Percentiles rank a stretch among this genome's conserved stretches.
phyloP scores from a whole-genome alignment of 768 basidiomycete species.

The Rhodotorula sphaerocarpa region DNA sequence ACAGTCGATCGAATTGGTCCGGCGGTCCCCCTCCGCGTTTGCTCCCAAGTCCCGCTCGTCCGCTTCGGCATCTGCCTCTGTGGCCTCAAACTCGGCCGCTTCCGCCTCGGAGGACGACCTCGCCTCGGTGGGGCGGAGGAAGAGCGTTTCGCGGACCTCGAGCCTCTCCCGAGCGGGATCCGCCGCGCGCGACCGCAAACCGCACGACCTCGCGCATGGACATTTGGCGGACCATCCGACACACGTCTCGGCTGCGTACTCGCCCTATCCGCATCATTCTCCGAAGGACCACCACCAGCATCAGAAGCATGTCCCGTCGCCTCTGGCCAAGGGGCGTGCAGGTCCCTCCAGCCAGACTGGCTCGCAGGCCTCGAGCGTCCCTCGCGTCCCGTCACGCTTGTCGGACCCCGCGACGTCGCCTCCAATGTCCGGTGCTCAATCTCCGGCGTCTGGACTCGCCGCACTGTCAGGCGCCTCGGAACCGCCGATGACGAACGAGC shows the following conservation, averaged over 20 bases:
- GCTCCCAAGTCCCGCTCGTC: constrained; percentile 14
- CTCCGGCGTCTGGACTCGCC: too few relatives aligned
- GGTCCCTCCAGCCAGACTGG: not conserved
- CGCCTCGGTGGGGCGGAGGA: constrained; percentile 20
- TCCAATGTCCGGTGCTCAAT: too few relatives aligned
- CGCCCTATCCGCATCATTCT: constrained; percentile 20
- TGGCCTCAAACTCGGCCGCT: not conserved
- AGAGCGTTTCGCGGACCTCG: constrained; percentile 18
- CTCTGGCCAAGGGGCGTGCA: not conserved
- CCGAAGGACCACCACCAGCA: not conserved
- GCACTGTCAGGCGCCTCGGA: too few relatives aligned
- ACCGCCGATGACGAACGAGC: not conserved
- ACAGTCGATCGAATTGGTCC: constrained; percentile 8
- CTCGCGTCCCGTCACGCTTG: not conserved
- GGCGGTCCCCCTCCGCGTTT: constrained; percentile 5
- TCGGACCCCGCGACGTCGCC: too few relatives aligned
- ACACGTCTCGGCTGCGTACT: constrained; percentile 11
- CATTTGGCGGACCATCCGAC: constrained; percentile 22
- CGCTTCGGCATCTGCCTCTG: constrained; percentile 2
- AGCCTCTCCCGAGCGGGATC: constrained; percentile 8
- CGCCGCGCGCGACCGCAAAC: constrained; percentile 5
- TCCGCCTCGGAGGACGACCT: constrained; percentile 12
- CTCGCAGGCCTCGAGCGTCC: not conserved
- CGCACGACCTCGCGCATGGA: constrained; percentile 30
- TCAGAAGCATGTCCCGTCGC: not conserved